A percentile compares a stretch with the other conserved stretches of the same genome.
Conservation (phyloP, 2,329 filamentous ascomycete species). For the Aspergillus alliaceus region DNA sequence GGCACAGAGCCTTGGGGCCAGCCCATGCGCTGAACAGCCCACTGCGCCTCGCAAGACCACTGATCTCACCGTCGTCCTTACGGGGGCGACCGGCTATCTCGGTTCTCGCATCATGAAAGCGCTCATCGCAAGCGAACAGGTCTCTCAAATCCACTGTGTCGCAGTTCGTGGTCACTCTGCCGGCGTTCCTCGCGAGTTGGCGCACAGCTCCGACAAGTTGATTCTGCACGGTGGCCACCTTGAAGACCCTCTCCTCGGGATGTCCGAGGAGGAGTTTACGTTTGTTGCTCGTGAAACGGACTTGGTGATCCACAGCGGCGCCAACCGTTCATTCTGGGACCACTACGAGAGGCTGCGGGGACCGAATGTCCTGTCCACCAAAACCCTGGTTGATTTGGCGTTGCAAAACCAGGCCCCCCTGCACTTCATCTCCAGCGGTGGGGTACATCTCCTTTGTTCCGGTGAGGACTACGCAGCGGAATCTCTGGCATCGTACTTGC, state of each 20-base stretch:
- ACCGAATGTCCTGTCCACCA: not conserved
- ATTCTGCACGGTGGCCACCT: not conserved
- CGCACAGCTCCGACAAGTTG: not conserved
- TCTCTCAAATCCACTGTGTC: not conserved
- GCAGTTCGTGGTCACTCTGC: not conserved
- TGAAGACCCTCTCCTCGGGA: not conserved
- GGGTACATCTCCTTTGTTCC: not conserved
- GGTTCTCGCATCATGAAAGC: not conserved
- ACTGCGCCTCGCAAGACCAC: not conserved
- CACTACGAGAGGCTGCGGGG: not conserved
- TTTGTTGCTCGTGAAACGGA: not conserved
- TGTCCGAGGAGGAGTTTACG: not conserved
- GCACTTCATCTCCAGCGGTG: not conserved
- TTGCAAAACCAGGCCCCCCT: not conserved
- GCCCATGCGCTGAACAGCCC: no score
- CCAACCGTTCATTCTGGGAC: not conserved
- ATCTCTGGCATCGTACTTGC: no score
- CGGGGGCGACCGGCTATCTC: not conserved
- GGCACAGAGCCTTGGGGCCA: no score
- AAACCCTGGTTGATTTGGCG: not conserved
- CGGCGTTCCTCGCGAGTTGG: not conserved
- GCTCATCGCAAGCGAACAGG: not conserved
- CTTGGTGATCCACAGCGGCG: not conserved
- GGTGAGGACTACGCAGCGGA: not conserved
- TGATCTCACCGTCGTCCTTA: not conserved